phyloP scores from a whole-genome alignment of 2,329 filamentous ascomycete species.

The Cladosporium phlei region DNA sequence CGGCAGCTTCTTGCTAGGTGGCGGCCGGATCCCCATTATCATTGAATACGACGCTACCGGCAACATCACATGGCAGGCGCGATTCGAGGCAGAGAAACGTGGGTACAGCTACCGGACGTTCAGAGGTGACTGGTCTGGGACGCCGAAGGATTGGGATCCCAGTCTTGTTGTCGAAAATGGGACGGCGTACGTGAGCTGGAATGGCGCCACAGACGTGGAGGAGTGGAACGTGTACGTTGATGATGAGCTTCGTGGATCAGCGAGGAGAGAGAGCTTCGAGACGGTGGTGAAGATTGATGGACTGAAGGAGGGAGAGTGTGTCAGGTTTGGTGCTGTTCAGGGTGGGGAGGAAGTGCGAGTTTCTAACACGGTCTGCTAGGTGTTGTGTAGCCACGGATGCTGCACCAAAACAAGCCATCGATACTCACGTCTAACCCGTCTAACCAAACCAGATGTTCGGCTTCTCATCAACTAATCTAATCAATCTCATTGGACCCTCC shows the following conservation, averaged over 20 bases:
- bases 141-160: slow-evolving; percentile 13
- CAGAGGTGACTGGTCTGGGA: slow-evolving; percentile 23
- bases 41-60: slow-evolving; percentile 18
- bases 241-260: not conserved
- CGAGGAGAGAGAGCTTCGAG: slow-evolving; percentile 7
- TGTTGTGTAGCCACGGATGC: no score
- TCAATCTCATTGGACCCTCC: no score
- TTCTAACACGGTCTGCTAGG: slow-evolving; percentile 4
- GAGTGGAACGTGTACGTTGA: slow-evolving; percentile 24
- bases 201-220: slow-evolving; percentile 28
- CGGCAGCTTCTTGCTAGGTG: slow-evolving; percentile 21
- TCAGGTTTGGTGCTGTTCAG: slow-evolving; percentile 3
- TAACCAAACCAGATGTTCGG: no score
- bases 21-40: slow-evolving; percentile 20
- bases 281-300: slow-evolving; percentile 1
- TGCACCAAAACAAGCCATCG: no score
- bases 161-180: slow-evolving; percentile 7
- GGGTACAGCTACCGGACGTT: slow-evolving; percentile 23
- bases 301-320: not conserved
- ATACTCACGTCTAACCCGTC: no score
- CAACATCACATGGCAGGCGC: slow-evolving; percentile 18
- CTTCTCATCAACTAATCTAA: no score
- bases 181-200: slow-evolving; percentile 25
- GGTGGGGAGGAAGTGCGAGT: not conserved
- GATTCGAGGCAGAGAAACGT: slow-evolving; percentile 14